Percentiles rank a stretch among this genome's conserved stretches.
phyloP scores from a whole-genome alignment of 805 yeast genomes.

The Nakazawaea molendinolei region DNA sequence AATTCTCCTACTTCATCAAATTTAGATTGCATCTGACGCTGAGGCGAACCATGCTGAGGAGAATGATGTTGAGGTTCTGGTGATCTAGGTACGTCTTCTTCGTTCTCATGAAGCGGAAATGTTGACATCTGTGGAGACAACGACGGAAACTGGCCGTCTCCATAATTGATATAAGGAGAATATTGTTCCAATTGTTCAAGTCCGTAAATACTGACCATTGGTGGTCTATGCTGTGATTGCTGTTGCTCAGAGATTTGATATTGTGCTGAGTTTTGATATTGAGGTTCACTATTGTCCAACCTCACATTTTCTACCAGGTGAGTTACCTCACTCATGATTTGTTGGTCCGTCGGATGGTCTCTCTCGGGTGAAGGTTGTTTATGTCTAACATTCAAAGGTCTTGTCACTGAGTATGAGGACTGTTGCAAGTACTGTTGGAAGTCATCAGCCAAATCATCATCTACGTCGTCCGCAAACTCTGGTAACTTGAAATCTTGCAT shows the following conservation, averaged over 20 bases:
- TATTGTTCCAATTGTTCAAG: conserved; percentile 11
- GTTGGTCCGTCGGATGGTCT: background rate
- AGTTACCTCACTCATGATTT: conserved; percentile 1
- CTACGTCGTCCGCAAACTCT: conserved; percentile 10
- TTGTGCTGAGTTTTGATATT: no score
- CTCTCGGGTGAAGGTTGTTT: conserved; percentile 3
- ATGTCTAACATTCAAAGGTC: conserved; percentile 4
- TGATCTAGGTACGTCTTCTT: conserved; percentile 1
- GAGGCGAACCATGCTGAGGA: background rate
- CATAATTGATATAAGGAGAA: conserved; percentile 11
- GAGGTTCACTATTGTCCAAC: background rate
- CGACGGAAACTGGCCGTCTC: conserved; percentile 8
- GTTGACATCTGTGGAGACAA: conserved; percentile 5
- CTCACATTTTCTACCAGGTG: conserved; percentile 4
- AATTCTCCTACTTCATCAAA: background rate
- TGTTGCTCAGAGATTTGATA: no score
- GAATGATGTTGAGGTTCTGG: conserved; percentile 1
- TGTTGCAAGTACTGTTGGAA: conserved; percentile 5
- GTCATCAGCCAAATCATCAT: conserved; percentile 4
- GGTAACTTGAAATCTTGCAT: conserved; percentile 9
- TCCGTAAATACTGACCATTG: conserved; percentile 8
- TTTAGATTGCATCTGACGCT: background rate
- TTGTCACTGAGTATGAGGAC: conserved; percentile 7
- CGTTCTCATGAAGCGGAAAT: background rate
- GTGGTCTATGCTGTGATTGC: conserved; percentile 1